Percentiles rank a stretch among this genome's conserved stretches.
Conservation (phyloP, 2,329 filamentous ascomycete species). For the Colletotrichum sidae region DNA sequence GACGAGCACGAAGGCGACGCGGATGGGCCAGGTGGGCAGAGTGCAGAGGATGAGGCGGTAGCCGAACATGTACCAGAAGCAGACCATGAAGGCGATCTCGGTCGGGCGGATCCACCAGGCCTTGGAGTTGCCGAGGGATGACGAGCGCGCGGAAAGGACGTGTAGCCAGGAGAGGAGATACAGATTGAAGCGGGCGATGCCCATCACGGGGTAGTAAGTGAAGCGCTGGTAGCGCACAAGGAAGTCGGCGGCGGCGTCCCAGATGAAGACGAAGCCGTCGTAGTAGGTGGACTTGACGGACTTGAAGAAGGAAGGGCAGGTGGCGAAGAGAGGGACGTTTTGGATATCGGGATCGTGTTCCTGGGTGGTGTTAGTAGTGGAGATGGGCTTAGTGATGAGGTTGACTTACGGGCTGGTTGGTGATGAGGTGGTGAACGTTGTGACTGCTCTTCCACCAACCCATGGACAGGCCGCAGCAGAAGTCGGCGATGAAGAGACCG, state of each 20-base stretch:
- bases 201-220: conserved; percentile 77
- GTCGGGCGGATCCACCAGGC: conserved; percentile 77
- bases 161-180: conserved; percentile 76
- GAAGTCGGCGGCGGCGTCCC: conserved; percentile 70
- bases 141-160: conserved; percentile 66
- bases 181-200: conserved; percentile 78
- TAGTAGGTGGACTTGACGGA: conserved; percentile 75
- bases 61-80: conserved; percentile 77
- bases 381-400: background rate
- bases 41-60: conserved; percentile 72
- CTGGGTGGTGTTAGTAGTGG: conserved; percentile 41
- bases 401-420: conserved; percentile 65
- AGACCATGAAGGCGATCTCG: conserved; percentile 71
- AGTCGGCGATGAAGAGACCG: conserved; percentile 72
- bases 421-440: conserved; percentile 76
- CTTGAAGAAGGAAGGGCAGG: conserved; percentile 73
- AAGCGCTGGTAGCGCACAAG: conserved; percentile 72
- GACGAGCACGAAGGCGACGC: conserved; percentile 71
- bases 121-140: conserved; percentile 64
- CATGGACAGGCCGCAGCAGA: conserved; percentile 73
- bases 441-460: conserved; percentile 79
- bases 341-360: conserved; percentile 72
- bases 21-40: conserved; percentile 68
- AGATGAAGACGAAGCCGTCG: conserved; percentile 68
- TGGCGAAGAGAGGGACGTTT: conserved; percentile 77